phyloP scores from a whole-genome alignment of 1,284 basidiomycete genomes.

The Binderoboletus segoi region DNA sequence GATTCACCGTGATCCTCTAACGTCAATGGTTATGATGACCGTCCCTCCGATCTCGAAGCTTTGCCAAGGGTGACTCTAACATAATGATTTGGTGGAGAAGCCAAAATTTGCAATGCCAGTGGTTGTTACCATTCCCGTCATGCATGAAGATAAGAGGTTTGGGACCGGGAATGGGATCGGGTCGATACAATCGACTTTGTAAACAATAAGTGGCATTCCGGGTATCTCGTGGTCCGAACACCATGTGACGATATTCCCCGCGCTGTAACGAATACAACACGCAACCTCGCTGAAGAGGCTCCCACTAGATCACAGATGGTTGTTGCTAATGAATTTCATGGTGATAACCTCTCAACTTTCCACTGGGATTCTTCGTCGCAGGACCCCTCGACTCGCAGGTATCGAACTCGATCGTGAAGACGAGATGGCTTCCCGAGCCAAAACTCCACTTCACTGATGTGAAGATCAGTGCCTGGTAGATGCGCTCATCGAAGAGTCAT shows the following conservation, averaged over 20 bases:
- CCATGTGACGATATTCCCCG: background rate
- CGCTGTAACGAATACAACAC: background rate
- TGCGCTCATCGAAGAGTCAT: background rate
- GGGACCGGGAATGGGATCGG: background rate
- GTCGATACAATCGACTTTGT: background rate
- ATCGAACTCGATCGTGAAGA: constrained; percentile 87
- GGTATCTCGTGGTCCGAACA: constrained; percentile 19
- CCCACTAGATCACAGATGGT: background rate
- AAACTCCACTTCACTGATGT: constrained; percentile 80
- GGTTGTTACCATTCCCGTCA: background rate
- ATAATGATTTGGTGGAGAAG: background rate
- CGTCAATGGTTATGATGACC: background rate
- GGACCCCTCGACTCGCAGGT: constrained; percentile 61
- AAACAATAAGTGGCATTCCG: background rate
- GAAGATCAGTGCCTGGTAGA: constrained; percentile 4
- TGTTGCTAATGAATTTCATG: constrained; percentile 16
- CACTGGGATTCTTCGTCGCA: constrained; percentile 42
- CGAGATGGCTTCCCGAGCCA: constrained; percentile 92
- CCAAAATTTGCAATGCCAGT: background rate
- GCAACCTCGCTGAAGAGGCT: background rate
- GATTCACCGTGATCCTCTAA: background rate
- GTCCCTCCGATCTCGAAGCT: background rate
- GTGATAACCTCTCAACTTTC: constrained; percentile 34
- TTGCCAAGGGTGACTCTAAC: background rate
- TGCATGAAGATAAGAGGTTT: background rate